Evolutionary conservation across 2,329 filamentous ascomycete genomes (phyloP), one percentile per base, ranked within the genome.

Genomic region (Fusarium hostae): DNA sequence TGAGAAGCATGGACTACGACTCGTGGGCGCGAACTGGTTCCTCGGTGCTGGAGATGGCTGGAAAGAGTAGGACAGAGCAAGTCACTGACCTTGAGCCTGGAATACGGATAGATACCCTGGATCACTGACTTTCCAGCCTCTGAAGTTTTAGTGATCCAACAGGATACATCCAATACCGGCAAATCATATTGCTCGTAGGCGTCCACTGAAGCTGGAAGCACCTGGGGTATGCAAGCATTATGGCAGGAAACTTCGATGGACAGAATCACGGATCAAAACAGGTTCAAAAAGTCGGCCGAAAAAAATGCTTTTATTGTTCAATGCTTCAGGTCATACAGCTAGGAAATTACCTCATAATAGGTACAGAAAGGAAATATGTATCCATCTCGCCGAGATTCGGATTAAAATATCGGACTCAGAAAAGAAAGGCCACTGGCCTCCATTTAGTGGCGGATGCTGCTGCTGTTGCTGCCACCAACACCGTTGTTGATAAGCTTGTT

Each of bases 1-100:
- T 3, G 74, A 78, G 45, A 80, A 78, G 66, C 74, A 84, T 47
- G 73, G 79, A 1, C 72, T 86, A 48, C 73, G 70, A 18, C 79
- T 86, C 20, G 82, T 84, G 0, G 81, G 79, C 1, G 73, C 81
- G 11, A 85, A 85, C 58, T 86, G 84, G 84, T 85, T 86, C 82
- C 79, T 78, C 0, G 82, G 83, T 22, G 84, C 81, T 45, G 83
- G 82, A 3, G 83, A 86, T 61, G 83, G 81, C 2, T 85, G 83
- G 83, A 76, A 76, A 44, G 77, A 73, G 40, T 78, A 66, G 56
- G 10, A 8, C 3, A 35, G 30, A 13, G 12, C 4, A 3, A n/a
- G 2, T 4, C 9, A 22, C 22, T 47, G n/a, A 24, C 41, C 32
- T n/a, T 6, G 3, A n/a, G 22, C 10, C 22, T 13, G 15, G 22